Evolutionary conservation across 257 asterid species (phyloP), one percentile per base, ranked within the genome.

Genomic region (Henckelia pumila): DNA sequence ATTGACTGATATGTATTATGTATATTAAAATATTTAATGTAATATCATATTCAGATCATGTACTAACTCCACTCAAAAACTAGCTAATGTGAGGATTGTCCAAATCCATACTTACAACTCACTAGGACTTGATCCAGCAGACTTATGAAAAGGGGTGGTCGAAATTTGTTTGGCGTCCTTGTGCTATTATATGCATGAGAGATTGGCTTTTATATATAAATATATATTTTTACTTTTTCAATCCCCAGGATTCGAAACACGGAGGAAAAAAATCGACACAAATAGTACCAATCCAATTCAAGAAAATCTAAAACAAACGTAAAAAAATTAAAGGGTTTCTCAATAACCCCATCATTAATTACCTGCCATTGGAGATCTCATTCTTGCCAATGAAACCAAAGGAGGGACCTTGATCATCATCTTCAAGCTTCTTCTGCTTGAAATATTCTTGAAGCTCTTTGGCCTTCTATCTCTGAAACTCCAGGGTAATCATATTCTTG

Each of bases 281-380:
- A 75, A 64, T 32, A 50, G 24, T 8, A 21, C 4, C 5, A 37
- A 23, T 19, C 25, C 58, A 35, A 62, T 32, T 20, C 24, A 49
- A 52, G 13, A 25, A 47, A 44, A n/a, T n/a, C n/a, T n/a, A n/a
- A n/a, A n/a, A n/a, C n/a, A 62, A 29, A 29, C 24, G 6, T 32
- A 58, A 1, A 25, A 33, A 23, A n/a, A n/a, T n/a, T n/a, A n/a
- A 29, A 25, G 17, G 35, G 61, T 20, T 35, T 20, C 30, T 20
- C 64, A 53, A 47, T 4, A 16, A 5, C n/a, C 19, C 52, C 47
- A 50, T 56, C 7, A 29, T 72, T n/a, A n/a, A n/a, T n/a, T 80
- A 91, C 97, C 97, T 94, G 76, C 99, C 99, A 76, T 94, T 94
- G 49, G 93, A 65, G 75, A 94, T 88, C 68, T 94, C 99, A 78